phyloP scores from a whole-genome alignment of 2,329 filamentous ascomycete genomes.

The Corinectria fuckeliana region DNA sequence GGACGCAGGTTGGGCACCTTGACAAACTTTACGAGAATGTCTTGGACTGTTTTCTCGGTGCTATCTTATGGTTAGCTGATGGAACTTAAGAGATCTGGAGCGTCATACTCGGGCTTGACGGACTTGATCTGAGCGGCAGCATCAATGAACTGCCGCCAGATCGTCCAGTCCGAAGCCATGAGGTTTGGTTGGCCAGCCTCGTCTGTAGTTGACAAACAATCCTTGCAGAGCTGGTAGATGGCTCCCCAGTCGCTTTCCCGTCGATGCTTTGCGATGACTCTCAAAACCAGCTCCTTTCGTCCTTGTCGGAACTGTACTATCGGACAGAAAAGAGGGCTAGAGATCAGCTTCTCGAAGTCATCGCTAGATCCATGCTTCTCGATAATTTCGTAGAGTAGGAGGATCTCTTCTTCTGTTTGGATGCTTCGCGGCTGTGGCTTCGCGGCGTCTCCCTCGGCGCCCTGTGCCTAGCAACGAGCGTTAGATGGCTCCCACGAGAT shows the following conservation, averaged over 20 bases:
- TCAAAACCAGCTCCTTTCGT: slow-evolving; percentile 55
- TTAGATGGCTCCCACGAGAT: not conserved
- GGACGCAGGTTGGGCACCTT: slow-evolving; percentile 41
- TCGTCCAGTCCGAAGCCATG: slow-evolving; percentile 53
- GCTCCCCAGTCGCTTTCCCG: slow-evolving; percentile 49
- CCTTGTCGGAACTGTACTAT: slow-evolving; percentile 53
- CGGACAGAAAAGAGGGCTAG: slow-evolving; percentile 50
- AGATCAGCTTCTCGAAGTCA: slow-evolving; percentile 49
- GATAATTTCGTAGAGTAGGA: slow-evolving; percentile 56
- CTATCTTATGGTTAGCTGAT: slow-evolving; percentile 31
- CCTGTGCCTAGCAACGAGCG: slow-evolving; percentile 25
- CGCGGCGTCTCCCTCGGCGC: slow-evolving; percentile 23
- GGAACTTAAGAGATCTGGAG: not conserved
- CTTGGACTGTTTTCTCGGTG: slow-evolving; percentile 35
- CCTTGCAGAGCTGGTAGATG: slow-evolving; percentile 52
- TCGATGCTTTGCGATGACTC: slow-evolving; percentile 48
- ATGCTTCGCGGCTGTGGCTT: slow-evolving; percentile 43
- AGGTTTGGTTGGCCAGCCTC: slow-evolving; percentile 47
- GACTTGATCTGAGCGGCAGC: slow-evolving; percentile 46
- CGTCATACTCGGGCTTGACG: slow-evolving; percentile 43
- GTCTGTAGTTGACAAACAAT: slow-evolving; percentile 49
- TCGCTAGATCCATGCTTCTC: slow-evolving; percentile 50
- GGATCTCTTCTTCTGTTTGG: slow-evolving; percentile 57
- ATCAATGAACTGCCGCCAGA: slow-evolving; percentile 49
- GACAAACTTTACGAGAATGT: slow-evolving; percentile 41